These are phyloP conservation scores for Picocystis sp. DNA, from an alignment of 163 green algal species.

Conservation along the genomic window DNA sequence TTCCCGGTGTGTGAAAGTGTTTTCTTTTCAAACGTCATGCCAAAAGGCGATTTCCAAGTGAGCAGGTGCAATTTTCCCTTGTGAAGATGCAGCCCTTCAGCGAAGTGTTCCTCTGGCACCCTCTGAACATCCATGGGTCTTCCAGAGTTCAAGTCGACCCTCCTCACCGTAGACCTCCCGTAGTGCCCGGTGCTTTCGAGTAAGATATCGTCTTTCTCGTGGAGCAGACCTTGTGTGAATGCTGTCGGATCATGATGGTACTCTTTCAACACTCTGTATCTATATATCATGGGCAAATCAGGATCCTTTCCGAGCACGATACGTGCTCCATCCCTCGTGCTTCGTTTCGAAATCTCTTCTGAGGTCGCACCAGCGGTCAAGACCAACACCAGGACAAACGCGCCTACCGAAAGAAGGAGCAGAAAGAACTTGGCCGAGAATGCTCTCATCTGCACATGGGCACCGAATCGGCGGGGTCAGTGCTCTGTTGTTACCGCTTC, in stretches of 20 bases:
- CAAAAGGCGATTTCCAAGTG: conserved; percentile 6
- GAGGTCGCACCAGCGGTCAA: too few species aligned
- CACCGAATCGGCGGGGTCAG: too few species aligned
- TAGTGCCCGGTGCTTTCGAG: conserved; percentile 5
- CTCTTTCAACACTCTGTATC: neutral
- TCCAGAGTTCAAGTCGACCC: conserved; percentile 6
- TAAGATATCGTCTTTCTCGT: neutral
- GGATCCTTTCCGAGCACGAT: too few species aligned
- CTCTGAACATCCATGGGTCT: neutral
- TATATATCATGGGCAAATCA: neutral
- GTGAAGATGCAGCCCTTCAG: conserved; percentile 7
- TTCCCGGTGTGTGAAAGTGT: neutral
- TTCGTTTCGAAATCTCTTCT: too few species aligned
- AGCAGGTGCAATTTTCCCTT: conserved; percentile 3
- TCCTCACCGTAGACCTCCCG: neutral
- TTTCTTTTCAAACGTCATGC: neutral
- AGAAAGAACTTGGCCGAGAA: too few species aligned
- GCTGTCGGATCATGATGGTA: conserved; percentile 14
- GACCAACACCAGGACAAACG: too few species aligned
- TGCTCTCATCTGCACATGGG: too few species aligned
- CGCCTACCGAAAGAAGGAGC: too few species aligned
- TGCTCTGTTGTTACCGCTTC: too few species aligned
- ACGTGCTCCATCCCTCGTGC: too few species aligned
- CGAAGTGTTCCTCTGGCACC: conserved; percentile 7
- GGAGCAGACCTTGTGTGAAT: conserved; percentile 19